Evolutionary conservation across 768 basidiomycete genomes (phyloP), one percentile per base, ranked within the genome.

Genomic region (Collybia sordida): DNA sequence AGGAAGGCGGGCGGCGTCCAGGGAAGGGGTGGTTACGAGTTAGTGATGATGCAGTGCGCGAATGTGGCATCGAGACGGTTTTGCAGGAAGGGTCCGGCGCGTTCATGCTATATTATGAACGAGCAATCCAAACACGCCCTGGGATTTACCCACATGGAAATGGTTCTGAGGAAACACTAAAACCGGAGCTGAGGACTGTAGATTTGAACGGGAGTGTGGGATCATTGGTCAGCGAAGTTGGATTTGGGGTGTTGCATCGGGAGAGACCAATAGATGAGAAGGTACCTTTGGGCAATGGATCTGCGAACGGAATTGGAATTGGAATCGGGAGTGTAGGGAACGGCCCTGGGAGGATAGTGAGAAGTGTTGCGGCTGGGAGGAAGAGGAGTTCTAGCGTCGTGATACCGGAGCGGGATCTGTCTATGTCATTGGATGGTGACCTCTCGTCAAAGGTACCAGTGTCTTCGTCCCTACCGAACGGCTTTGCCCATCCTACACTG

Each of bases 91-190:
- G 86, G 45, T 73, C 79, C 17, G 72, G 71, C n/a, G 90, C 82
- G 53, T 96, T 98, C 67, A 91, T 99, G 90, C 77, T 98, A 34
- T 98, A 92, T 62, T 99, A 98, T 59, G 96, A 99, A 73, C 80
- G 84, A 24, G 75, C 70, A 28, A 63, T 72, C 25, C 59, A 66
- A 23, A 63, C 67, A 6, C 49, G 49, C 15, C 57, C 60, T 2
- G 64, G 65, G 3, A 52, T 61, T 6, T 54, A 56, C 18, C 52
- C 56, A 19, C 46, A 44, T 21, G 52, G 54, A 36, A 60, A 52
- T 54, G 79, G 76, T 54, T 85, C 83, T 45, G 82, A 85, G 69
- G 85, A 86, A 72, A 86, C 85, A 43, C 66, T 87, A 49, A 79
- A 73, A 63, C 80, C 82, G 34, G 75, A 78, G 63, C 62, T 71